These are phyloP conservation scores for Paramarasmius palmivorus DNA, from an alignment of 1,284 basidiomycete species.

Conservation along the genomic window DNA sequence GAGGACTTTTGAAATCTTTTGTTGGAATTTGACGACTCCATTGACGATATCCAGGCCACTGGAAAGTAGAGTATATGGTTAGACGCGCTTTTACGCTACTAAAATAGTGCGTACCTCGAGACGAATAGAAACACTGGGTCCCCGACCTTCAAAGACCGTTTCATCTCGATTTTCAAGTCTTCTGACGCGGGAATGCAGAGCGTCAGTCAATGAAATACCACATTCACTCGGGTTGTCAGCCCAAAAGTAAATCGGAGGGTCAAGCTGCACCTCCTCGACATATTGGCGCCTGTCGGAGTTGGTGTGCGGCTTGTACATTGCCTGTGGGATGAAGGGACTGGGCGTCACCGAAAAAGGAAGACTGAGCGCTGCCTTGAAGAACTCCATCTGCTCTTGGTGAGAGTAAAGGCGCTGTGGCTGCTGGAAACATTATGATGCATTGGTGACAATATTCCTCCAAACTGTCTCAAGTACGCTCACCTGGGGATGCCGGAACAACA, in stretches of 20 bases:
- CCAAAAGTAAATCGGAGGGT: conserved; percentile 63
- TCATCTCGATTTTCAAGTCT: conserved; percentile 53
- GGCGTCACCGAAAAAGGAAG: conserved; percentile 32
- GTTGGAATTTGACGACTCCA: conserved; percentile 81
- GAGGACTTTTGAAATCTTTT: conserved; percentile 72
- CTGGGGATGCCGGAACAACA: not conserved
- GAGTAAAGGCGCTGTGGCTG: conserved; percentile 21
- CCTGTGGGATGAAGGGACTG: conserved; percentile 60
- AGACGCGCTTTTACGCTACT: conserved; percentile 6
- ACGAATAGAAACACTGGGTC: conserved; percentile 75
- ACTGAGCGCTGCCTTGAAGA: conserved; percentile 40
- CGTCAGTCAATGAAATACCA: conserved; percentile 61
- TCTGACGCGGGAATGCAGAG: conserved; percentile 41
- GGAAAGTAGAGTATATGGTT: conserved; percentile 7
- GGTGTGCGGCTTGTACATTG: conserved; percentile 71
- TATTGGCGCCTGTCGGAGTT: conserved; percentile 72
- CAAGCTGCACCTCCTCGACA: conserved; percentile 64
- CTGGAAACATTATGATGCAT: not conserved
- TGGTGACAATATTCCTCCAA: not conserved
- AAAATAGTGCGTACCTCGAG: conserved; percentile 51
- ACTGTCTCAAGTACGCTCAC: not conserved
- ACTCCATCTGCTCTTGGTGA: conserved; percentile 40
- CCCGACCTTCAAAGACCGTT: conserved; percentile 63
- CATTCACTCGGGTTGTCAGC: conserved; percentile 48
- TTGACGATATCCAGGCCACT: conserved; percentile 78